Percentiles rank a stretch among this genome's conserved stretches.
Conservation (phyloP, 257 asterid genomes). For the Nicotiana tabacum region DNA sequence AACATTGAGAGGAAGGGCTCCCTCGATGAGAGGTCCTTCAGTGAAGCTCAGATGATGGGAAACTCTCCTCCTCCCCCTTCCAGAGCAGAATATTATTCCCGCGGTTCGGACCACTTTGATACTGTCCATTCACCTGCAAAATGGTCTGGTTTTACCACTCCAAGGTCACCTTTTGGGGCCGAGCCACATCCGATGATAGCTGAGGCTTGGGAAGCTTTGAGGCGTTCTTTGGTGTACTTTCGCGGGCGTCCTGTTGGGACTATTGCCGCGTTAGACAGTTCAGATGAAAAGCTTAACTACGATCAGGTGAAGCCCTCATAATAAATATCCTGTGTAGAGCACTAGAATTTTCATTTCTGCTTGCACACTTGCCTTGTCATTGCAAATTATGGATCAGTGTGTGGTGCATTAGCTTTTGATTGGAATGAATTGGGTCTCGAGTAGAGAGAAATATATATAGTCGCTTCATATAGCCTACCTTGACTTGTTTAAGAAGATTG, state of each 20-base stretch:
- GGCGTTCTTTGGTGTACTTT: slow-evolving; percentile 6
- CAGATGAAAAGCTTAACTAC: slow-evolving; percentile 8
- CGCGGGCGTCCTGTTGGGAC: slow-evolving; percentile 14
- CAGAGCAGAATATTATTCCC: slow-evolving; percentile 31
- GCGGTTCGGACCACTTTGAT: slow-evolving; percentile 44
- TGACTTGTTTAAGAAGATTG: background rate
- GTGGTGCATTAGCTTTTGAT: background rate
- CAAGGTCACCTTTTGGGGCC: slow-evolving; percentile 40
- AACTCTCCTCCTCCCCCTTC: slow-evolving; percentile 51
- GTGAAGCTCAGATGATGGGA: slow-evolving; percentile 30
- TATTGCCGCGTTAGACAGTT: slow-evolving; percentile 8
- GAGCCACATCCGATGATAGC: slow-evolving; percentile 9
- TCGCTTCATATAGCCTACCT: background rate
- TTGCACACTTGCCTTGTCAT: background rate
- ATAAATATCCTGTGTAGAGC: background rate
- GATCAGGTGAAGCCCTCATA: slow-evolving; percentile 10
- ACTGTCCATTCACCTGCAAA: slow-evolving; percentile 37
- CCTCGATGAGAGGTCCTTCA: slow-evolving; percentile 52
- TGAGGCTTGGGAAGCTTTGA: slow-evolving; percentile 15
- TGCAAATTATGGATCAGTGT: background rate
- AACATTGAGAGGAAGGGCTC: slow-evolving; percentile 62
- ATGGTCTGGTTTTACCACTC: slow-evolving; percentile 53
- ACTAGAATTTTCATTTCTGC: background rate
- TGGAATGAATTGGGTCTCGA: background rate
- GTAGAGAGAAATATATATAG: background rate